phyloP scores from a whole-genome alignment of 1,139 yeast genomes.

The Ogataea hybrid region DNA sequence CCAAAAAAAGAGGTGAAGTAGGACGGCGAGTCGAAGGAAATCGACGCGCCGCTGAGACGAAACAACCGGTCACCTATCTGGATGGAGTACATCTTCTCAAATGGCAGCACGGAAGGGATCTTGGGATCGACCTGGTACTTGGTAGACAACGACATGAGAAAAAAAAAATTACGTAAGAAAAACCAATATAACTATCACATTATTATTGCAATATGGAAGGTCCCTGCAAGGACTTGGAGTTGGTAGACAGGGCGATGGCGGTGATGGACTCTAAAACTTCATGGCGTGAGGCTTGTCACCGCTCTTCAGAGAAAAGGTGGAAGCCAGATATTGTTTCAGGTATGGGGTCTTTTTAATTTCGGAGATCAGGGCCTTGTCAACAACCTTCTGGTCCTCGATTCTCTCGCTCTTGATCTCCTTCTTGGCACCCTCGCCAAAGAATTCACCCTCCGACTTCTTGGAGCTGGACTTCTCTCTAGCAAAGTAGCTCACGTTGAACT shows the following conservation, averaged over 20 bases:
- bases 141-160: neutral
- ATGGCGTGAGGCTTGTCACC: conserved; percentile 99
- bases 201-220: conserved; percentile 13
- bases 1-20: conserved; percentile 53
- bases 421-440: conserved; percentile 78
- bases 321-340: conserved; percentile 95
- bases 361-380: conserved; percentile 90
- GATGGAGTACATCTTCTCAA: conserved; percentile 63
- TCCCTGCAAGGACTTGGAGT: conserved; percentile 12
- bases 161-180: conserved; percentile 4
- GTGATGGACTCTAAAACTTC: conserved; percentile 67
- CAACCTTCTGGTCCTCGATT: conserved; percentile 95
- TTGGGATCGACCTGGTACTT: conserved; percentile 30
- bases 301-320: conserved; percentile 94
- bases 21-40: conserved; percentile 76
- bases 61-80: conserved; percentile 69
- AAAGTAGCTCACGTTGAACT: conserved; percentile 93
- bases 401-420: conserved; percentile 91
- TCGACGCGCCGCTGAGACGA: conserved; percentile 73
- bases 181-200: conserved; percentile 11
- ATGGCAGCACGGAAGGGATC: conserved; percentile 61
- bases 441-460: conserved; percentile 87
- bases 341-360: conserved; percentile 97
- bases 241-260: conserved; percentile 12
- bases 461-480: conserved; percentile 88